A percentile compares a stretch with the other conserved stretches of the same genome.
phyloP scores from a whole-genome alignment of 1,139 yeast genomes.

The Kazachstania sp. region DNA sequence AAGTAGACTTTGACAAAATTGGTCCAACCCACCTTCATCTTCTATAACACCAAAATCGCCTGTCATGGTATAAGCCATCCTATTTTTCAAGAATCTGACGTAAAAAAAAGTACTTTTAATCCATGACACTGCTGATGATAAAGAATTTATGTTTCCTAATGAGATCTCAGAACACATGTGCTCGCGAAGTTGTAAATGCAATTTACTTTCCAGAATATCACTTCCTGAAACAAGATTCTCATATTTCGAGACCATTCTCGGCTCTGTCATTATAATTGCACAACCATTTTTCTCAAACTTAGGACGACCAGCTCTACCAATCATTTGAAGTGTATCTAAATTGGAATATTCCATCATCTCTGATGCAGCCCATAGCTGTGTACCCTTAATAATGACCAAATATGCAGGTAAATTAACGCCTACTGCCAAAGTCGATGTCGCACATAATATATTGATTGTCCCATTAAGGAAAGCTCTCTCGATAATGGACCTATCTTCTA shows the following conservation, averaged over 20 bases:
- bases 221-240: conserved; percentile 38
- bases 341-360: conserved; percentile 38
- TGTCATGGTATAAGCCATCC: conserved; percentile 33
- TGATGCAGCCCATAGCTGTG: conserved; percentile 37
- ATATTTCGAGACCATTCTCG: conserved; percentile 33
- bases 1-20: conserved; percentile 31
- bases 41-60: conserved; percentile 11
- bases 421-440: conserved; percentile 68
- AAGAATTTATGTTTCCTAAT: conserved; percentile 35
- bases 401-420: conserved; percentile 96
- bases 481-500: conserved; percentile 38
- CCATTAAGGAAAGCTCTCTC: conserved; percentile 42
- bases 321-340: conserved; percentile 44
- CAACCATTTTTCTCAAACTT: conserved; percentile 46
- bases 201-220: conserved; percentile 42
- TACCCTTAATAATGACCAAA: conserved; percentile 87
- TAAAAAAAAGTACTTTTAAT: conserved; percentile 44
- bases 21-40: conserved; percentile 27
- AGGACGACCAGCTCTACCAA: conserved; percentile 52
- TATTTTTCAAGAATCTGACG: conserved; percentile 37
- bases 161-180: conserved; percentile 44
- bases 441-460: conserved; percentile 38
- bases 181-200: conserved; percentile 40
- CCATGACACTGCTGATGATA: conserved; percentile 42
- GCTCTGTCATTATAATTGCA: conserved; percentile 47